phyloP scores from a whole-genome alignment of 2,329 filamentous ascomycete genomes.

The Pyricularia grisea region DNA sequence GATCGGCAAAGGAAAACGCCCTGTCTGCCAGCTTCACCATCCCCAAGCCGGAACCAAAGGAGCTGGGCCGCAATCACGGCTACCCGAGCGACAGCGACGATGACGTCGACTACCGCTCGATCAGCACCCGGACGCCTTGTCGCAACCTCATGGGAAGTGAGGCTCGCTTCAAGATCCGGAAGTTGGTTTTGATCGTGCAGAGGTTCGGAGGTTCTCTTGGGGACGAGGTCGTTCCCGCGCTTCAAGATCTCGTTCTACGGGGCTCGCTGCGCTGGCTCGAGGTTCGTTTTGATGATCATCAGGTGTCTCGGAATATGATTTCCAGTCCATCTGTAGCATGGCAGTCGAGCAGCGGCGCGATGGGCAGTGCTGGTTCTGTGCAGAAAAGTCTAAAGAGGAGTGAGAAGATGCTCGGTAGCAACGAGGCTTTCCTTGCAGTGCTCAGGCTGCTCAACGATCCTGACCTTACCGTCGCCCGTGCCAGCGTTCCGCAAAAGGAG shows the following conservation, averaged over 20 bases:
- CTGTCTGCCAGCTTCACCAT: background rate
- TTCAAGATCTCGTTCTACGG: constrained; percentile 17
- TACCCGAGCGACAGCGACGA: constrained; percentile 1
- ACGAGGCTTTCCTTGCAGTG: constrained; percentile 19
- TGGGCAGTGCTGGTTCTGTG: background rate
- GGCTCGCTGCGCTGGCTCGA: constrained; percentile 14
- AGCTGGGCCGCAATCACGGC: constrained; percentile 3
- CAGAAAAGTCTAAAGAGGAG: background rate
- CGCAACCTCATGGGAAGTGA: constrained; percentile 4
- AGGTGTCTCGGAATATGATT: background rate
- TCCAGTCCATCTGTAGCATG: background rate
- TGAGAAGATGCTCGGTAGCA: background rate
- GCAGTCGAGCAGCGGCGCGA: background rate
- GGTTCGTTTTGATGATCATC: constrained; percentile 12
- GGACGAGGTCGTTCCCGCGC: constrained; percentile 11
- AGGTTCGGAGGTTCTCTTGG: constrained; percentile 12
- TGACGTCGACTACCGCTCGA: background rate
- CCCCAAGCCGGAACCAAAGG: background rate
- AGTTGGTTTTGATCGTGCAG: constrained; percentile 12
- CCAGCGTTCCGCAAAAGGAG: constrained; percentile 23
- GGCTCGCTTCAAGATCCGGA: constrained; percentile 12
- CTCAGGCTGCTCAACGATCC: constrained; percentile 34
- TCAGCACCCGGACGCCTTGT: background rate
- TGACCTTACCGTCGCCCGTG: constrained; percentile 28
- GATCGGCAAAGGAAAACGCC: background rate